Evolutionary conservation across 2,329 filamentous ascomycete species (phyloP), one percentile per base, ranked within the genome.

Genomic region (Colletotrichum nymphaeae): DNA sequence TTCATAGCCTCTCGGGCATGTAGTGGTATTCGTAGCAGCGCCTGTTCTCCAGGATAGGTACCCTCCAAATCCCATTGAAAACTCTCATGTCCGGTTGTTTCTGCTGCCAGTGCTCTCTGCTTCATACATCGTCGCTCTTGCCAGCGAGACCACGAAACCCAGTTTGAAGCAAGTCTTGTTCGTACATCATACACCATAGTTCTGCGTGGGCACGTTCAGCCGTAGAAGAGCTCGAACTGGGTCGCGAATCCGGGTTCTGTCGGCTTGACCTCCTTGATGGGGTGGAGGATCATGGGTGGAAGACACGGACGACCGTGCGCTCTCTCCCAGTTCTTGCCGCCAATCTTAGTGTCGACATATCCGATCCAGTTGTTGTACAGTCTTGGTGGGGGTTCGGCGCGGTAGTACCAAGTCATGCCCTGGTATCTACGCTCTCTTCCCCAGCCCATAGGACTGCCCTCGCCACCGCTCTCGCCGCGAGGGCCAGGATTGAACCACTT

Each of bases 341-440:
- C 90, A 26, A 90, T 81, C 14, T 80, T 85, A 14, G 84, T 87
- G 76, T 91, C 89, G 73, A 86, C 83, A 81, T 88, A 90, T 24
- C 90, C 90, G 83, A 91, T 86, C 86, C 89, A 91, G 81, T 91
- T 91, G 82, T 90, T 90, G 80, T 89, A 92, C 53, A 92, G 78
- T 55, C 89, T 84, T 77, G 88, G 88, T 1, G 90, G 89, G 8
- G 89, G 87, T 62, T 85, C 84, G 3, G 89, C 88, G 42, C 89
- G 86, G 80, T 87, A 91, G 80, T 91, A 91, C 90, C 89, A 92
- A 1, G 89, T 91, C 52, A 81, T 84, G n/a, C 89, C 90, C 73
- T 87, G 83, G 75, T 88, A 91, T 59, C 89, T 84, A 12, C 86
- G 85, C 76, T 91, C 89, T 68, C 86, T 84, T 3, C 89, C 89